Percentiles rank a stretch among this genome's conserved stretches.
Conservation (phyloP, 176 grass and related monocot species). For the Musa beccarii region DNA sequence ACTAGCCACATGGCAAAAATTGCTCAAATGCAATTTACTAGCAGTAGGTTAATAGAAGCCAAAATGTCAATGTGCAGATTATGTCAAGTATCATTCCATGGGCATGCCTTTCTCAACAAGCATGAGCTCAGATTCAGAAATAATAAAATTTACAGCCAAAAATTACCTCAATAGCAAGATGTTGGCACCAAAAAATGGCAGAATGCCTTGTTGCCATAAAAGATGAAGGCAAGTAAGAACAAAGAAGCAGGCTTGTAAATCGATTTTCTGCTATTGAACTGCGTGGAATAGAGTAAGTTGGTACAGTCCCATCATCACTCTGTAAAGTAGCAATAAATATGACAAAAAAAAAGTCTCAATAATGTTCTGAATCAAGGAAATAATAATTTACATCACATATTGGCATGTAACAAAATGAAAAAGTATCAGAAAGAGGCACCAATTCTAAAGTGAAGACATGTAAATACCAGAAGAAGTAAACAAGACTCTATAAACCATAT, state of each 20-base stretch:
- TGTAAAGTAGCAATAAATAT: constrained; percentile 28
- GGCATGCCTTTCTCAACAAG: not conserved
- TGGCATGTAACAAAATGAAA: no score
- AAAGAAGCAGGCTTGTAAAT: constrained; percentile 92
- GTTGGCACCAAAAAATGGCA: constrained; percentile 57
- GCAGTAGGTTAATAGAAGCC: not conserved
- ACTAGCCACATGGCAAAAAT: not conserved
- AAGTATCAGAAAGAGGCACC: no score
- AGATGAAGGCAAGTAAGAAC: constrained; percentile 52
- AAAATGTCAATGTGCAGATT: not conserved
- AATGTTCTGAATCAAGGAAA: no score
- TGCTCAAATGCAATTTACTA: not conserved
- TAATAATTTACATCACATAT: no score
- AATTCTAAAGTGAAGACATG: no score
- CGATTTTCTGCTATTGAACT: constrained; percentile 90
- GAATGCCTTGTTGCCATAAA: constrained; percentile 36
- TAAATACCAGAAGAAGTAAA: no score
- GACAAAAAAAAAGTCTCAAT: not conserved
- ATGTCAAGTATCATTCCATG: not conserved
- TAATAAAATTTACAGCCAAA: constrained; percentile 5
- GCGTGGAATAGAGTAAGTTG: constrained; percentile 67
- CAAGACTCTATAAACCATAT: no score
- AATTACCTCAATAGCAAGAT: constrained; percentile 87
- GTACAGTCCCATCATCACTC: constrained; percentile 83
- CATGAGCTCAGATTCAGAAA: not conserved